Evolutionary conservation across 2,329 filamentous ascomycete genomes (phyloP).

Genomic region (Colletotrichum sp.): DNA sequence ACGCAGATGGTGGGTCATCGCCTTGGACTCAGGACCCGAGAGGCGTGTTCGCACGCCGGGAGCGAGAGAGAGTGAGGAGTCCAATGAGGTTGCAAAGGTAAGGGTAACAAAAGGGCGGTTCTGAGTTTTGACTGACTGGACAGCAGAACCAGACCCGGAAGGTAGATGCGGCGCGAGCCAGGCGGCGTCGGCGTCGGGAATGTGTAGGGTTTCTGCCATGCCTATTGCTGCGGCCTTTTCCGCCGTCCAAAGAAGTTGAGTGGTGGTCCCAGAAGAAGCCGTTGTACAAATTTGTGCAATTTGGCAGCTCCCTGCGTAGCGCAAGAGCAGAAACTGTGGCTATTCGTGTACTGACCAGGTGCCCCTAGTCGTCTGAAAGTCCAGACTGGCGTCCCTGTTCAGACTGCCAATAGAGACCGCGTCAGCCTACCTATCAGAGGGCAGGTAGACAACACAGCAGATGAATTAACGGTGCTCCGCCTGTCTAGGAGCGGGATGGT

Average conservation of each 20-base stretch:
- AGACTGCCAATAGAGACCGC: not conserved
- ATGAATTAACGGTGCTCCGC: not conserved
- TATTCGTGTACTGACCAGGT: constrained; percentile 3
- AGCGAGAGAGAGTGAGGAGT: constrained; percentile 76
- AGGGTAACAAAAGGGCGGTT: constrained; percentile 69
- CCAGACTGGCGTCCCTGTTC: not conserved
- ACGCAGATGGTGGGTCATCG: constrained; percentile 92
- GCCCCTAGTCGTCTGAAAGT: constrained; percentile 12
- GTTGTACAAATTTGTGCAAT: not conserved
- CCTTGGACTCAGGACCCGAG: constrained; percentile 83
- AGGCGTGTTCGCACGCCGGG: constrained; percentile 83
- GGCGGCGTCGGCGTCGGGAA: constrained; percentile 28
- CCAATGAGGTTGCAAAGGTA: constrained; percentile 90
- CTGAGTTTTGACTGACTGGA: not conserved
- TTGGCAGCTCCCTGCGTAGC: constrained; percentile 1
- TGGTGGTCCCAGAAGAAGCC: not conserved
- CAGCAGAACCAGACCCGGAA: not conserved
- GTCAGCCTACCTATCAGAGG: not conserved
- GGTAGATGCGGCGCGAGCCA: constrained; percentile 35
- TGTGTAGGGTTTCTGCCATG: constrained; percentile 29
- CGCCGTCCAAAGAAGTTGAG: not conserved
- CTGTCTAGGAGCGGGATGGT: not conserved
- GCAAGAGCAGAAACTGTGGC: constrained; percentile 5
- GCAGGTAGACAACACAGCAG: not conserved
- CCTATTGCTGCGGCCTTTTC: not conserved